These are phyloP conservation scores for Micromonas pusilla DNA, from an alignment of 139 green algal genomes.

Conservation along the genomic window DNA sequence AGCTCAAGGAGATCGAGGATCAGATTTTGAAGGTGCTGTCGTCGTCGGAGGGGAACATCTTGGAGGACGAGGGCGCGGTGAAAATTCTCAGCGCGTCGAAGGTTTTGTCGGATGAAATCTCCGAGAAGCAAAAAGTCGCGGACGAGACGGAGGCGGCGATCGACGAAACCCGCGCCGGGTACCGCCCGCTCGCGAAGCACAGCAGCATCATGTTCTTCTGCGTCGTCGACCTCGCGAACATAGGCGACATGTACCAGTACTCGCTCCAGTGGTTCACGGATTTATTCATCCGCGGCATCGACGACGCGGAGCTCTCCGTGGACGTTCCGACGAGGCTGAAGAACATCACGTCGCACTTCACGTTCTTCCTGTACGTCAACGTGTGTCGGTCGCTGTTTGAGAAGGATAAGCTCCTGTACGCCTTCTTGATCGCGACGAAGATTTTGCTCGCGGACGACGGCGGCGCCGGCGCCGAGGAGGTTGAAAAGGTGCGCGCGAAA, in stretches of 20 bases:
- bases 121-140: constrained; percentile 50
- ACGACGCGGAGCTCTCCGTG: constrained; percentile 16
- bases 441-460: constrained; percentile 48
- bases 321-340: constrained; percentile 59
- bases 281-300: constrained; percentile 54
- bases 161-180: constrained; percentile 51
- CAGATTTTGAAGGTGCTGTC: constrained; percentile 68
- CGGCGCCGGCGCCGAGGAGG: background rate
- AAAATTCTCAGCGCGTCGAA: constrained; percentile 69
- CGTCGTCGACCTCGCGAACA: constrained; percentile 59
- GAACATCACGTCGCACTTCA: constrained; percentile 74
- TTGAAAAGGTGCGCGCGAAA: background rate
- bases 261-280: constrained; percentile 72
- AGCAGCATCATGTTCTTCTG: constrained; percentile 72
- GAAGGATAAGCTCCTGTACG: constrained; percentile 79
- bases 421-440: constrained; percentile 68
- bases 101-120: constrained; percentile 69
- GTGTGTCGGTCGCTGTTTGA: constrained; percentile 66
- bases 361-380: constrained; percentile 72
- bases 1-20: constrained; percentile 71
- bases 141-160: constrained; percentile 72
- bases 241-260: constrained; percentile 87
- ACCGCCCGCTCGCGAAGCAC: constrained; percentile 59
- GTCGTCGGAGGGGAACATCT: constrained; percentile 58
- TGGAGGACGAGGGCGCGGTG: constrained; percentile 75